A percentile compares a stretch with the other conserved stretches of the same genome.
These are phyloP conservation scores for Fibroporia radiculosa DNA, from an alignment of 768 basidiomycete genomes.

Conservation along the genomic window DNA sequence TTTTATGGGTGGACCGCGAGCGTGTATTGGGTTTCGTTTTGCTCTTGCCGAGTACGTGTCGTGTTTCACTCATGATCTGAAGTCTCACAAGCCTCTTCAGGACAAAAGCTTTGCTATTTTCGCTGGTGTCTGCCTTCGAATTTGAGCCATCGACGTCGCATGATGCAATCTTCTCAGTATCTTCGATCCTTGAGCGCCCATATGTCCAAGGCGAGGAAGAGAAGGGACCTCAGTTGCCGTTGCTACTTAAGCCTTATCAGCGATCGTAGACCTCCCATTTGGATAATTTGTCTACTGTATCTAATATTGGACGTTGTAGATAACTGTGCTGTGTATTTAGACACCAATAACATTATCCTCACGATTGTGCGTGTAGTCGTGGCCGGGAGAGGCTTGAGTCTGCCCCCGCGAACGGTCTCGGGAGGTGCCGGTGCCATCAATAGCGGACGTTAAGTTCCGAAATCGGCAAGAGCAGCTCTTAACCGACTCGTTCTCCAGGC, in stretches of 20 bases:
- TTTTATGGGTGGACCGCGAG: constrained; percentile 56
- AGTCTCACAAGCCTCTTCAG: constrained; percentile 3
- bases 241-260: constrained; percentile 12
- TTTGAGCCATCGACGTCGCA: constrained; percentile 21
- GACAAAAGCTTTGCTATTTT: constrained; percentile 25
- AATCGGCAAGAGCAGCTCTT: too few relatives aligned
- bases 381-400: too few relatives aligned
- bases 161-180: constrained; percentile 9
- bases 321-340: too few relatives aligned
- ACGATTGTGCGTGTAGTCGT: too few relatives aligned
- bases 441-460: too few relatives aligned
- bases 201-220: constrained; percentile 9
- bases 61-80: constrained; percentile 21
- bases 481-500: too few relatives aligned
- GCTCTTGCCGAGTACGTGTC: constrained; percentile 46
- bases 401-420: too few relatives aligned
- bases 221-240: constrained; percentile 16
- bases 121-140: constrained; percentile 21
- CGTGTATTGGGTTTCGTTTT: constrained; percentile 65
- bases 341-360: too few relatives aligned
- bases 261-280: too few relatives aligned
- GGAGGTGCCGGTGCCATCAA: too few relatives aligned
- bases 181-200: constrained; percentile 16
- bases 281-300: too few relatives aligned
- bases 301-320: too few relatives aligned